Evolutionary conservation across 805 yeast species (phyloP).

Genomic region (Tetrapisispora namnaoensis): DNA sequence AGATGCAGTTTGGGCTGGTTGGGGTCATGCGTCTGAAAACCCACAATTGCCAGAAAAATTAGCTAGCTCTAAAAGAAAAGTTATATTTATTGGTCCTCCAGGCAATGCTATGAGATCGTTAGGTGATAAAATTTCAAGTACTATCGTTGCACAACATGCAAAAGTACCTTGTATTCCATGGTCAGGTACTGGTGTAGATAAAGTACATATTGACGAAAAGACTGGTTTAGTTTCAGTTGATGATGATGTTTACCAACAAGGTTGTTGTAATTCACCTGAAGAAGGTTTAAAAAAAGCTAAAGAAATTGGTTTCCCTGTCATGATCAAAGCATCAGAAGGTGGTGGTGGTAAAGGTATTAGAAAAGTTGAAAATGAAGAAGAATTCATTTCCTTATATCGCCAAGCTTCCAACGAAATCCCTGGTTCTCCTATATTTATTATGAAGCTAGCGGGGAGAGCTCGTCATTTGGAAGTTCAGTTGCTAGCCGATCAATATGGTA

Average conservation of each 20-base stretch:
- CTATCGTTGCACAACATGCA: conserved; percentile 98
- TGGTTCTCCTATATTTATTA: conserved; percentile 96
- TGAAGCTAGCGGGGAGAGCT: conserved; percentile 95
- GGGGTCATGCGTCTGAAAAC: conserved; percentile 99
- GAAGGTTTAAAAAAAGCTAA: conserved; percentile 84
- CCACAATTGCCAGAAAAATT: conserved; percentile 87
- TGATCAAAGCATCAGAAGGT: conserved; percentile 99
- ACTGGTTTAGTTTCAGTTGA: conserved; percentile 83
- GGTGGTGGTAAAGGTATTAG: conserved; percentile 99
- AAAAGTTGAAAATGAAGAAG: conserved; percentile 78
- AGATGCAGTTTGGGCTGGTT: conserved; percentile 99
- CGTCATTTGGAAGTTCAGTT: conserved; percentile 97
- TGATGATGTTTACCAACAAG: conserved; percentile 73
- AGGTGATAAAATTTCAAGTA: conserved; percentile 96
- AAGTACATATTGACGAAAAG: conserved; percentile 56
- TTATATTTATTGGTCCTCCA: conserved; percentile 96
- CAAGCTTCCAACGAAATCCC: conserved; percentile 98
- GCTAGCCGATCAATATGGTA: conserved; percentile 96
- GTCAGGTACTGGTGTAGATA: conserved; percentile 96
- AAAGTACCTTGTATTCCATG: conserved; percentile 98
- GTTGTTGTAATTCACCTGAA: conserved; percentile 78
- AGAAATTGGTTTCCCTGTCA: conserved; percentile 91
- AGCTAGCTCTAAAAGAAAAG: conserved; percentile 84
- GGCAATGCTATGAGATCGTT: conserved; percentile 99
- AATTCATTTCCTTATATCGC: conserved; percentile 65